These are phyloP conservation scores for Pseudogymnoascus sp. DNA, from an alignment of 2,329 filamentous ascomycete genomes.

Conservation along the genomic window DNA sequence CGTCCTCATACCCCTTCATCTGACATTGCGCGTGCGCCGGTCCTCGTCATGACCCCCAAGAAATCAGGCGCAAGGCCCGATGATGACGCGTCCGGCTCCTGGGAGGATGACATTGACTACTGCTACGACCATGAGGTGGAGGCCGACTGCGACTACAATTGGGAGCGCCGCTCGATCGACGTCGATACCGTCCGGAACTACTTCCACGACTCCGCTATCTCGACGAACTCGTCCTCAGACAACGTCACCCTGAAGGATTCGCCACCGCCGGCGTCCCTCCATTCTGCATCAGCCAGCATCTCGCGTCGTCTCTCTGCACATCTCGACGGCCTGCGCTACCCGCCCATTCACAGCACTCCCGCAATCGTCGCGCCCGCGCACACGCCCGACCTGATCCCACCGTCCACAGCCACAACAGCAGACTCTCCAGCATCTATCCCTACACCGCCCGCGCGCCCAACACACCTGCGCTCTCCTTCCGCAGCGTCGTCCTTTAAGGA, in stretches of 20 bases:
- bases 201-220: constrained; percentile 1
- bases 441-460: constrained; percentile 16
- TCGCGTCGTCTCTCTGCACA: neutral
- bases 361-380: constrained; percentile 23
- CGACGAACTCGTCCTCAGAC: neutral
- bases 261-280: neutral
- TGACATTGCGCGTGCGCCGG: neutral
- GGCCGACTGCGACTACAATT: constrained; percentile 58
- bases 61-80: constrained; percentile 11
- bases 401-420: constrained; percentile 17
- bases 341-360: constrained; percentile 22
- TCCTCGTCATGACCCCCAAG: neutral
- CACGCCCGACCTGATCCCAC: constrained; percentile 25
- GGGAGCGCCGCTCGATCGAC: constrained; percentile 51
- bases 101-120: constrained; percentile 65
- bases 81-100: constrained; percentile 36
- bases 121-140: constrained; percentile 62
- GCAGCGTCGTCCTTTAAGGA: constrained; percentile 49
- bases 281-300: constrained; percentile 2
- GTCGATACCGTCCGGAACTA: constrained; percentile 19
- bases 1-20: neutral
- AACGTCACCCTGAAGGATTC: neutral
- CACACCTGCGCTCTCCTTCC: constrained; percentile 26
- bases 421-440: neutral
- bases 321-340: neutral